These are phyloP conservation scores for Podila epigama DNA, from an alignment of 192 early-diverging fungal genomes.

Conservation along the genomic window DNA sequence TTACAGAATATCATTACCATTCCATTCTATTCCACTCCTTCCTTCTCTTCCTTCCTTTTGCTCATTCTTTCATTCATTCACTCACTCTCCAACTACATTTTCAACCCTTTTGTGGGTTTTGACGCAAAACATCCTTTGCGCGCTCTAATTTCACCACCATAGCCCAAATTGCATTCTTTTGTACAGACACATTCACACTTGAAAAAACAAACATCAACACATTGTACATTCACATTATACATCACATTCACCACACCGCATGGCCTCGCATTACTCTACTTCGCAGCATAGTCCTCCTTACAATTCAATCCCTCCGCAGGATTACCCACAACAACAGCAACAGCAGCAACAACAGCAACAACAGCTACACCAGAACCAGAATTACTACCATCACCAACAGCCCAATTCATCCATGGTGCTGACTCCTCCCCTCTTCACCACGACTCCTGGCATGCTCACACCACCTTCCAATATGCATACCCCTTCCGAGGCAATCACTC, in stretches of 20 bases:
- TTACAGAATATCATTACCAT: too few relatives aligned
- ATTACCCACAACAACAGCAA: neutral
- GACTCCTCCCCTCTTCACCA: neutral
- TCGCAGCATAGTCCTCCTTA: neutral
- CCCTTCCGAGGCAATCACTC: neutral
- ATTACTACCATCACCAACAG: neutral
- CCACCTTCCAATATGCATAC: neutral
- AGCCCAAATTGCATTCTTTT: too few relatives aligned
- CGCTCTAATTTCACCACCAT: too few relatives aligned
- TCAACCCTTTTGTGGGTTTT: too few relatives aligned
- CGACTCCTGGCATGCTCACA: neutral
- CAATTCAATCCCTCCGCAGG: neutral
- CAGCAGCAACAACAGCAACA: neutral
- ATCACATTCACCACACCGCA: constrained; percentile 1
- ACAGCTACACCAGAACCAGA: neutral
- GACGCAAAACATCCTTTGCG: too few relatives aligned
- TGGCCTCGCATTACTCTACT: neutral
- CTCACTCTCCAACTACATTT: neutral
- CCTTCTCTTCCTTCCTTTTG: too few relatives aligned
- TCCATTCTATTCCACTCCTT: too few relatives aligned
- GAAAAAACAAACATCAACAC: too few relatives aligned
- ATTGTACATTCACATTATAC: too few relatives aligned
- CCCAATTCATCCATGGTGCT: neutral
- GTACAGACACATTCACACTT: neutral
- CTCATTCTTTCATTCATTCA: neutral